Evolutionary conservation across 805 yeast species (phyloP), one percentile per base, ranked within the genome.

Genomic region (Teunomyces gatunensis): DNA sequence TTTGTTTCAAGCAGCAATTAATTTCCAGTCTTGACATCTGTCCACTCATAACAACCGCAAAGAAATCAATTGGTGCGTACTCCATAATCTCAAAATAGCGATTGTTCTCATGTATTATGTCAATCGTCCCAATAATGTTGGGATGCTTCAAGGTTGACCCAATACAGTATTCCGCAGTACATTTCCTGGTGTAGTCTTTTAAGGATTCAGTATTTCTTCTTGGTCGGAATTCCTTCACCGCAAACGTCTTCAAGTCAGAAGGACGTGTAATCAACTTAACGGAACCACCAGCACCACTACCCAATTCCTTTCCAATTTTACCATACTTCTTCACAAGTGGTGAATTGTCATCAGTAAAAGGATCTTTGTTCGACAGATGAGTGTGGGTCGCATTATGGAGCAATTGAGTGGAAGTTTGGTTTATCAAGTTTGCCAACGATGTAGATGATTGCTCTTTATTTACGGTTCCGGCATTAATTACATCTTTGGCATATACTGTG

Each of bases 21-120:
- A 87, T 85, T 63, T 87, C 95, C 46, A 83, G 84, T 58, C 94
- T 75, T 5, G 87, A 75, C 91, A 87, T 85, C 57, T 82, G 78
- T 20, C 90, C 91, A 4, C 89, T 83, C 95, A 87, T 87, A 12
- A 87, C 95, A 39, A 87, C 89, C 0, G 90, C 89, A 61, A 87
- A 87, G 64, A 87, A 86, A 68, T 87, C 96, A 36, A 82, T 78
- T 6, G 96, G 89, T 57, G 96, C 88, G 64, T 84, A 92, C 68
- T 94, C 99, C 97, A 94, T 90, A 46, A 94, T 89, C 66, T 92
- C 96, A 45, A 70, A 84, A 84, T 53, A 86, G 77, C 87, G 83
- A 55, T 79, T 81, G 57, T 64, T 89, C 80, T 59, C 85, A 52
- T 80, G 81, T 45, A 88, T 83, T 71, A 69, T 88, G 67, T 87